Percentiles rank a stretch among this genome's conserved stretches.
Conservation (phyloP, 2,329 filamentous ascomycete genomes). For the Immersiporthe knoxdaviesiana region DNA sequence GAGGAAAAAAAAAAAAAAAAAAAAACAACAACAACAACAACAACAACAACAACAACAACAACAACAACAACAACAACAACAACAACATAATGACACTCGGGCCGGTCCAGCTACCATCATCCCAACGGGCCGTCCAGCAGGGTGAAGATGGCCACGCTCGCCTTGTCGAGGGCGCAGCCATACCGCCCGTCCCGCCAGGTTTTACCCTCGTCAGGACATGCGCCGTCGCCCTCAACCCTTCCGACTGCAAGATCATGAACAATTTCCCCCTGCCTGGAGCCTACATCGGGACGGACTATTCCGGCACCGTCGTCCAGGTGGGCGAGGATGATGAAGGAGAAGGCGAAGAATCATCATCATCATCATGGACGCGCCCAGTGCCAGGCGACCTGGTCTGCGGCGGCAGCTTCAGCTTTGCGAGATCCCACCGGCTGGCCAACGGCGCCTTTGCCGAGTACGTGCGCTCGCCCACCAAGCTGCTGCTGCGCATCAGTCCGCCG, state of each 20-base stretch:
- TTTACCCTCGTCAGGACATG: constrained; percentile 28
- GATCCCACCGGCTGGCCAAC: constrained; percentile 20
- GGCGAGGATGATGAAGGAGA: neutral
- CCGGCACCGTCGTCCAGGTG: constrained; percentile 31
- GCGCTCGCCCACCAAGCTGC: constrained; percentile 36
- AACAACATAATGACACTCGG: no score
- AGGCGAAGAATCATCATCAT: no score
- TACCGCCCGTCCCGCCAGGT: constrained; percentile 27
- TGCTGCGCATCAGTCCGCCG: constrained; percentile 39
- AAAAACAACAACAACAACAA: no score
- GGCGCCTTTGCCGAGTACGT: constrained; percentile 45
- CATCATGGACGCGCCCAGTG: neutral
- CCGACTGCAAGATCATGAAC: constrained; percentile 32
- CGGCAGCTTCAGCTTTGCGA: neutral
- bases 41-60: no score
- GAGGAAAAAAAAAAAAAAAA: no score
- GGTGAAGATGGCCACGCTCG: neutral
- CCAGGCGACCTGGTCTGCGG: neutral
- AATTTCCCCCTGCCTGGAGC: constrained; percentile 28
- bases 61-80: no score
- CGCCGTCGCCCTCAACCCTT: constrained; percentile 34
- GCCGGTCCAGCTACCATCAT: neutral
- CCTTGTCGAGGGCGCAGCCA: neutral
- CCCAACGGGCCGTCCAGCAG: neutral
- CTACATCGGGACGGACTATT: constrained; percentile 33